Evolutionary conservation across 805 yeast species (phyloP).

Genomic region (Myxozyma monticola): DNA sequence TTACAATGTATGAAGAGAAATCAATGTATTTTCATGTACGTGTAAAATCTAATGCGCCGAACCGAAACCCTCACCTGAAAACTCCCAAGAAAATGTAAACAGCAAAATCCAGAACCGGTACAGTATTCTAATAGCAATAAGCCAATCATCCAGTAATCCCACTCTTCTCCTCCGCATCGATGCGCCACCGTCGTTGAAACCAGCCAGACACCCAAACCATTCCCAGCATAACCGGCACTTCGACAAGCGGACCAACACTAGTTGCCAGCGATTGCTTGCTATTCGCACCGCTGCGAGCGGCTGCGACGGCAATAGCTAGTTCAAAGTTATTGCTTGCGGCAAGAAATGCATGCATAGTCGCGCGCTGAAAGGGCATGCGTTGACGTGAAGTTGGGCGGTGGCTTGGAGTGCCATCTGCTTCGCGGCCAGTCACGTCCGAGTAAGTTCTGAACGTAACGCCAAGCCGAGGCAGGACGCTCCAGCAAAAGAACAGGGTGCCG

Average conservation of each 20-base stretch:
- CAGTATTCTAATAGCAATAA: no score
- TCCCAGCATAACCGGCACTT: slow-evolving; percentile 50
- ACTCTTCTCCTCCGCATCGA: background rate
- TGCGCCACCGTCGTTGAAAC: background rate
- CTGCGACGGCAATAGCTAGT: slow-evolving; percentile 54
- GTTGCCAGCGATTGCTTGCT: slow-evolving; percentile 57
- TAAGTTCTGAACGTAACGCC: slow-evolving; percentile 9
- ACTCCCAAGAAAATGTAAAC: no score
- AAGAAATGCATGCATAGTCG: slow-evolving; percentile 54
- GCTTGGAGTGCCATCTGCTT: slow-evolving; percentile 34
- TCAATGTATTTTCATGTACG: no score
- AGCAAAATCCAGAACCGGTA: no score
- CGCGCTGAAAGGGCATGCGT: slow-evolving; percentile 41
- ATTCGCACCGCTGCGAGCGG: slow-evolving; percentile 51
- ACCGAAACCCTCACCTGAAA: no score
- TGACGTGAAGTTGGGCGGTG: no score
- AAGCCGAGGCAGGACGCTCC: background rate
- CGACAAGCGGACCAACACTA: slow-evolving; percentile 58
- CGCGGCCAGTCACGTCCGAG: background rate
- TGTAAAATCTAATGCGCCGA: no score
- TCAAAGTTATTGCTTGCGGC: slow-evolving; percentile 62
- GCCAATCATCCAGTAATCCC: no score
- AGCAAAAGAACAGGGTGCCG: slow-evolving; percentile 41
- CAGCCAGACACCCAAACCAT: slow-evolving; percentile 23
- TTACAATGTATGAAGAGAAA: no score